phyloP scores from a whole-genome alignment of 345 rosid species.

The Bruguiera gymnorhiza region DNA sequence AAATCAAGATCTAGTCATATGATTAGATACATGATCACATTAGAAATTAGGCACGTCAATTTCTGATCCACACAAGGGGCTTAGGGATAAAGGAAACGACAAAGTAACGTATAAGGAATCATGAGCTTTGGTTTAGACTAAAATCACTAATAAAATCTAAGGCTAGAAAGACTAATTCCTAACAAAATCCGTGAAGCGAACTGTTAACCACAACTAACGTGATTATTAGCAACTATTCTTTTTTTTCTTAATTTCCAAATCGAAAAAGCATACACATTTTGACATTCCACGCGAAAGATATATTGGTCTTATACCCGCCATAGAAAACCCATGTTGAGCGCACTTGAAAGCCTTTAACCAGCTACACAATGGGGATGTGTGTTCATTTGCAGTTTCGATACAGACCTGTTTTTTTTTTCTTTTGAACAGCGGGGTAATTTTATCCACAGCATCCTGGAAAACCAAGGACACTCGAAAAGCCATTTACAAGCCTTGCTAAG shows the following conservation, averaged over 20 bases:
- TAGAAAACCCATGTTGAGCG: slow-evolving; percentile 18
- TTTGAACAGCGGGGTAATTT: no score
- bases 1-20: background rate
- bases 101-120: background rate
- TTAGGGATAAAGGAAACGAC: background rate
- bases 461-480: no score
- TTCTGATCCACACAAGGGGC: background rate
- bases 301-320: slow-evolving; percentile 7
- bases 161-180: slow-evolving; percentile 15
- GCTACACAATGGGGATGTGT: no score
- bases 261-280: background rate
- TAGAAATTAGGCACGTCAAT: slow-evolving; percentile 5
- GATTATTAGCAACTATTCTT: background rate
- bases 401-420: no score
- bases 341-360: background rate
- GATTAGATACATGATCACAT: slow-evolving; percentile 6
- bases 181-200: background rate
- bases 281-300: slow-evolving; percentile 11
- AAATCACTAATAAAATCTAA: slow-evolving; percentile 6
- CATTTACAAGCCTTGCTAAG: no score
- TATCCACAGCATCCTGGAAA: no score
- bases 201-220: slow-evolving; percentile 3
- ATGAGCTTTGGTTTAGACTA: slow-evolving; percentile 7
- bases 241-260: slow-evolving; percentile 6
- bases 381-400: no score